Evolutionary conservation across 495 filamentous ascomycete species (phyloP), one percentile per base, ranked within the genome.

Genomic region (Lasiosphaeria hispida): DNA sequence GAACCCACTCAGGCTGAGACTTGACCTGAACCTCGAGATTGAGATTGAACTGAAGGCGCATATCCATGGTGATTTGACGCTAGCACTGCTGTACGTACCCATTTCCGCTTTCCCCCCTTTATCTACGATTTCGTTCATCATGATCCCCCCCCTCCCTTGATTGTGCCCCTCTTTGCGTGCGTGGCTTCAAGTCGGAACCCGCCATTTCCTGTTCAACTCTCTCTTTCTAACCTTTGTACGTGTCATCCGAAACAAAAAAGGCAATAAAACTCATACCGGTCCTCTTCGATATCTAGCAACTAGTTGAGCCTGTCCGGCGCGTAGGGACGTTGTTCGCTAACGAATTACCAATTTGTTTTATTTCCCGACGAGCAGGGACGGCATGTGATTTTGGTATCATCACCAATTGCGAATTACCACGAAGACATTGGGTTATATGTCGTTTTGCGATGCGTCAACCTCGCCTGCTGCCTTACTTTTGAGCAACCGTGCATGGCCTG

Each of bases 31-130:
- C 73, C 74, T 96, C 47, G 92, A 96, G 69, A 83, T 96, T 62
- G 88, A 95, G 78, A 86, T 96, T 35, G 86, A 91, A 69, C 76
- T 96, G 1, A 95, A 95, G 83, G 92, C 92, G 15, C 89, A 90
- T 75, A 94, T 96, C 69, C 88, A 93, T 65, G 90, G 92, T 72
- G 92, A 96, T 78, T 75, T 96, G 65, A 94, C 90, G 39, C 68
- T 96, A 51, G 86, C 87, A 50, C 78, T 96, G 63, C 81, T 96
- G 91, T 93, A 77, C 76, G 89, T 75, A 13, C 18, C 15, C 41
- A 53, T 57, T 52, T 55, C 23, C 30, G 19, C 38, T 50, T 43
- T 53, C 45, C 13, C 49, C 41, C 14, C 53, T 53, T 38, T 10
- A 2, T 10, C 37, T 18, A 9, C 17, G 14, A 15, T 13, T 13